Base-by-base conservation (phyloP, 1,139 yeast species). In the Yamadazyma conglobata region DNA sequence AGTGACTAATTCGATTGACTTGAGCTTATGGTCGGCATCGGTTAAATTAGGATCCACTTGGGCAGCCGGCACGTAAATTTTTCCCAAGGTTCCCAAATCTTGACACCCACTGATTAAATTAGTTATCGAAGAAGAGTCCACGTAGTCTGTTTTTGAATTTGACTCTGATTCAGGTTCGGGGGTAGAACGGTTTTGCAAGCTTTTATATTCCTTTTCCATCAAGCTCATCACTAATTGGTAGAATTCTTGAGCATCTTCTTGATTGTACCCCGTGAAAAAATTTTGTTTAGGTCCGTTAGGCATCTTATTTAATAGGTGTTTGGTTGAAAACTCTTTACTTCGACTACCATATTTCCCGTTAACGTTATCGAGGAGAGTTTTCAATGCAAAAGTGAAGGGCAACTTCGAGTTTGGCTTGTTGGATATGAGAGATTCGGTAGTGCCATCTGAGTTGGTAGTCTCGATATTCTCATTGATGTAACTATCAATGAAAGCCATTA, bases 191-290 rank as follows among this genome's bases (percentile, higher is more conserved):
- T n/a, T 28, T 12, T 22, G 26, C 4, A 28, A 22, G 16, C 46
- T 52, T 35, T 64, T 66, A 44, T 58, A 65, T 39, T 87, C 94
- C 31, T 71, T 73, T 52, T 87, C 96, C 30, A 87, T 62, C 32
- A 83, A 74, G 25, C 73, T 69, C 69, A 87, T 69, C 4, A 87
- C 73, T 39, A 84, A 74, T 53, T 87, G 96, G 59, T 87, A 87
- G 48, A 87, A 87, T 53, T 87, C 96, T 56, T 88, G 96, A 0
- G 96, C 96, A 57, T 87, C 96, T 55, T 87, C 96, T 56, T 87
- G 96, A 47, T 84, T 87, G 49, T 86, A 85, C 1, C 95, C 91
- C 28, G 79, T 58, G 48, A 87, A 78, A 40, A 87, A 71, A 50
- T 80, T 79, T 45, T 79, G 82, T 45, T 77, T 79, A 5, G 94